Base-by-base conservation (phyloP, 2,329 filamentous ascomycete species). In the Elsinoe necatrix region DNA sequence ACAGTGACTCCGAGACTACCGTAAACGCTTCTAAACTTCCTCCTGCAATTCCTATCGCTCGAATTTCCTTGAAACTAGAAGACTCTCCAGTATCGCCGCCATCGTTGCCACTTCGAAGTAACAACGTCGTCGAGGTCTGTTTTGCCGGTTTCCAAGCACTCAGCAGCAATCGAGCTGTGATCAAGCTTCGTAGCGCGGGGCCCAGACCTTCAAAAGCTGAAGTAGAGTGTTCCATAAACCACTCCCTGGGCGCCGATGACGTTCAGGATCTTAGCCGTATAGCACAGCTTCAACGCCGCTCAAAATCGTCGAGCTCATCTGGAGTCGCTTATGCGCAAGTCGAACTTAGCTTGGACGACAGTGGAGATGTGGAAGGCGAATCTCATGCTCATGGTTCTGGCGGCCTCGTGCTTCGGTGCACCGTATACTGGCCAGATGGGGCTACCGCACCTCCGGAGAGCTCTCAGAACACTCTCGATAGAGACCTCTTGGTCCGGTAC, bases 371-470 rank as follows among this genome's bases (percentile, higher is more conserved):
- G 14, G 14, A 37, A 3, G 34, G 34, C 34, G 14, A 12, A 14
- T 11, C 14, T 4, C 5, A 12, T 4, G 3, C 9, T n/a, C 3
- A 3, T 37, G 34, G 14, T 37, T 3, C 5, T 14, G 12, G 34
- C 14, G 14, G 5, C 7, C 57, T 56, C 23, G 48, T 39, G 2
- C 54, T 61, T 4, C 52, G 57, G 14, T 59, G 60, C 50, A 55
- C 60, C 12, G 52, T 69, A 43, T 58, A 41, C 5, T 70, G 68
- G 68, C 60, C 54, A 14, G 66, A 67, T 39, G 64, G 64, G 2
- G 41, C 60, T 11, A 68, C 68, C 12, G 67, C 66, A 1, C 69
- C 69, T 55, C 35, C 63, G 60, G 23, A 60, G 61, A 48, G 64
- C 63, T 37, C 59, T 61, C 7, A 63, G 60, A 59, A 59, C 14